Evolutionary conservation across 176 grass and related monocot species (phyloP).

Genomic region (Musa acuminata): DNA sequence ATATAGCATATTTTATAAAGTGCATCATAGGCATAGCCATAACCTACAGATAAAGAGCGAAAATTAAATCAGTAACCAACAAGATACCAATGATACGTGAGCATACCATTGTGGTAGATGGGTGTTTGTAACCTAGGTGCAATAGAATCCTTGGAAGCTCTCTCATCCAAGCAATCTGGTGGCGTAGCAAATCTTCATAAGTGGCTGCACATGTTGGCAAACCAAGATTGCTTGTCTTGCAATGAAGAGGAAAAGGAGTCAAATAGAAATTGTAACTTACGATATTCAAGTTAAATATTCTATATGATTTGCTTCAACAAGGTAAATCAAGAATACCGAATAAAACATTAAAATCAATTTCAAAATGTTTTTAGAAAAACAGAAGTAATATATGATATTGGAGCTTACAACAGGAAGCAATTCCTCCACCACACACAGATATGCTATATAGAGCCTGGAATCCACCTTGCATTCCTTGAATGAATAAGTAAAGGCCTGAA

Average conservation of each 20-base stretch:
- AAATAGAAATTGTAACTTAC: neutral
- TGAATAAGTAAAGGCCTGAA: slow-evolving; percentile 15
- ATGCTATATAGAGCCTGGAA: neutral
- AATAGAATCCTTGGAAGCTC: slow-evolving; percentile 1
- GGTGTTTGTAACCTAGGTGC: neutral
- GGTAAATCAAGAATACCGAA: neutral
- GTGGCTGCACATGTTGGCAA: neutral
- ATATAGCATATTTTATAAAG: no score
- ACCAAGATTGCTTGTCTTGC: neutral
- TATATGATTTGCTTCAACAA: no score
- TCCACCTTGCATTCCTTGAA: slow-evolving; percentile 16
- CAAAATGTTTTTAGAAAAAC: neutral
- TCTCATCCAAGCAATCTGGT: slow-evolving; percentile 10
- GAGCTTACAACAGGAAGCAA: neutral
- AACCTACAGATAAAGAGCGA: neutral
- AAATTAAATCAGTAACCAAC: neutral
- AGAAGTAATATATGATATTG: neutral
- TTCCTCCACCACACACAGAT: slow-evolving; percentile 6
- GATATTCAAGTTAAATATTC: no score
- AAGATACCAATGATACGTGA: neutral
- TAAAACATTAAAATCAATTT: neutral
- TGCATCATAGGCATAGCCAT: no score
- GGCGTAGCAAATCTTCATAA: neutral
- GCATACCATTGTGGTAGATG: slow-evolving; percentile 2
- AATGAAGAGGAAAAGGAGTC: neutral